phyloP scores from a whole-genome alignment of 768 basidiomycete species.

The Kwoniella newhampshirensis region DNA sequence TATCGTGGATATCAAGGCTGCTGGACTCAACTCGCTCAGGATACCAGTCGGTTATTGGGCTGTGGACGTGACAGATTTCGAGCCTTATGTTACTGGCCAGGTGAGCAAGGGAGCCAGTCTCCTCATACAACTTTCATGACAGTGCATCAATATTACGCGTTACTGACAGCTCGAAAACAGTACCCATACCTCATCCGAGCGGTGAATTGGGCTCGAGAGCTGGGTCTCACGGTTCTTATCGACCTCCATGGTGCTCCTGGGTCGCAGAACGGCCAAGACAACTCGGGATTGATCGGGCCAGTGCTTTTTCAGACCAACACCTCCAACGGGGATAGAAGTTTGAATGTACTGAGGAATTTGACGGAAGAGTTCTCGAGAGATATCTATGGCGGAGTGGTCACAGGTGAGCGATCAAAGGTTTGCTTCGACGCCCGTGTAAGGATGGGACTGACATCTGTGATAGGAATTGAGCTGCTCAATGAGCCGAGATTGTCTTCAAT shows the following conservation, averaged over 20 bases:
- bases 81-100: conserved; percentile 42
- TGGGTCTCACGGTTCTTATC: conserved; percentile 41
- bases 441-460: background rate
- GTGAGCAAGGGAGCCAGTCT: conserved; percentile 20
- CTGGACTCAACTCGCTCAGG: conserved; percentile 45
- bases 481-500: conserved; percentile 41
- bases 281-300: conserved; percentile 40
- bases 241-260: conserved; percentile 50
- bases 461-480: conserved; percentile 50
- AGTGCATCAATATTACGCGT: conserved; percentile 2
- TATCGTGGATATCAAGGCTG: conserved; percentile 34
- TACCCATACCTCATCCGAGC: conserved; percentile 44
- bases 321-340: conserved; percentile 30
- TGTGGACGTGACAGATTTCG: conserved; percentile 32
- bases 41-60: conserved; percentile 51
- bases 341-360: conserved; percentile 34
- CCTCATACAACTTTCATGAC: background rate
- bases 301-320: conserved; percentile 34
- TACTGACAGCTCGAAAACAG: conserved; percentile 11
- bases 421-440: too few species aligned
- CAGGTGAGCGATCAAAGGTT: conserved; percentile 21
- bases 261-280: conserved; percentile 51
- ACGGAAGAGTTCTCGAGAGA: conserved; percentile 47
- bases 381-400: conserved; percentile 47
- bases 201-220: conserved; percentile 39